Evolutionary conservation across 1,139 yeast genomes (phyloP), one percentile per base, ranked within the genome.

Genomic region (Candida labiduridarum): DNA sequence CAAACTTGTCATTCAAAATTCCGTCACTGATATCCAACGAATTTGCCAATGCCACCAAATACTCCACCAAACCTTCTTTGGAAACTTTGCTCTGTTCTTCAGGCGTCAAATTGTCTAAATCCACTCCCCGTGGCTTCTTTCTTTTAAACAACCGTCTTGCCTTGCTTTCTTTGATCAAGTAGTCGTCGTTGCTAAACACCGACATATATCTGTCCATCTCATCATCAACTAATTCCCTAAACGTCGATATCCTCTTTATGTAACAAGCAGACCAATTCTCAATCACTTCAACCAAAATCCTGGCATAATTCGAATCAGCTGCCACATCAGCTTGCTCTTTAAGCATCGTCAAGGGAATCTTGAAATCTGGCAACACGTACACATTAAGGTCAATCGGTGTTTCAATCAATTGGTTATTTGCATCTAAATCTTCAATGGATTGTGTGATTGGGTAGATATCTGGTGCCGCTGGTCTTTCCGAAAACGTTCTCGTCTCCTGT

Each of bases 311-410:
- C 2, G 96, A 85, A 39, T 87, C 94, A 0, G 94, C 90, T 0
- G 96, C 96, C 10, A 89, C 95, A 58, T 89, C 96, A n/a, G 91
- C 87, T 65, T 91, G 97, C 63, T 90, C 96, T 33, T 87, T 86
- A 53, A 91, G 82, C 85, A 91, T 88, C 47, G 88, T 83, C 64
- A 89, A 84, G 0, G 80, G 72, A 2, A 74, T 74, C 53, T 72
- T 75, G 61, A 76, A 76, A 55, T 76, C 80, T 4, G 80, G 80
- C 49, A 76, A 65, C 46, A 90, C 89, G 50, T 83, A 87, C 22
- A 86, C 89, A 12, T 89, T 85, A 14, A 87, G 84, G 56, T 84
- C 85, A 50, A 89, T 71, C 34, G 85, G 89, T 39, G 83, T 69
- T 44, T 74, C 68, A n/a, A 84, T 78, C 40, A 86, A 82, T 19